phyloP scores from a whole-genome alignment of 1,284 basidiomycete genomes.

The Ustilago esculenta region DNA sequence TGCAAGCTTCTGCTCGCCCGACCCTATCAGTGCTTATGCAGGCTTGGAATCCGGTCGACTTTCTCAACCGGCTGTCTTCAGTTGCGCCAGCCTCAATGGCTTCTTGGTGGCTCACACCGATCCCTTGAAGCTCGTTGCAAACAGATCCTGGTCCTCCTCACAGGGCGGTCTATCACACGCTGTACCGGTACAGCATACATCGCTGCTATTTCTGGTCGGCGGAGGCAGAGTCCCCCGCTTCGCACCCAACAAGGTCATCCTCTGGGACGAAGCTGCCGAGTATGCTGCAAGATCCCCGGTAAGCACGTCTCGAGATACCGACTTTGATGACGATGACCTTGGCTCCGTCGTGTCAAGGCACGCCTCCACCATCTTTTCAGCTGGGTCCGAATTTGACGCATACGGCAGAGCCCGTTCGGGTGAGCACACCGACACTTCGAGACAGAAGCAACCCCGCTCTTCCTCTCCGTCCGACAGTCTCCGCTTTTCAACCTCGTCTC shows the following conservation, averaged over 20 bases:
- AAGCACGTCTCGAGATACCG: neutral
- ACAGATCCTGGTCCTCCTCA: constrained; percentile 38
- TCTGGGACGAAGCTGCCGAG: constrained; percentile 59
- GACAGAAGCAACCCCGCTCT: neutral
- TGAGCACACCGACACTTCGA: neutral
- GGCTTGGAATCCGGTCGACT: neutral
- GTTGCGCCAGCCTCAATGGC: constrained; percentile 55
- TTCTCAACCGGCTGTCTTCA: constrained; percentile 47
- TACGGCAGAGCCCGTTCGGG: constrained; percentile 11
- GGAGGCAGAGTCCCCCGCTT: constrained; percentile 59
- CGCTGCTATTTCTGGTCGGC: constrained; percentile 58
- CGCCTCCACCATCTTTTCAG: constrained; percentile 56
- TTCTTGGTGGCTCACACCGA: constrained; percentile 52
- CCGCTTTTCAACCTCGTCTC: constrained; percentile 19
- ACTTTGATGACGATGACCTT: constrained; percentile 22
- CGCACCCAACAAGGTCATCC: constrained; percentile 60
- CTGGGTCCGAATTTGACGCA: constrained; percentile 43
- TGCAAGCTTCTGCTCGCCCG: constrained; percentile 45
- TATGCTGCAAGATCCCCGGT: constrained; percentile 4
- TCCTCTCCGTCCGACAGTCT: constrained; percentile 8
- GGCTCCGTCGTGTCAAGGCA: constrained; percentile 5
- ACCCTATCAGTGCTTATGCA: neutral
- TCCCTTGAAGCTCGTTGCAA: constrained; percentile 48
- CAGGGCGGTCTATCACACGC: constrained; percentile 55
- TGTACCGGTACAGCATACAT: constrained; percentile 47